phyloP scores from a whole-genome alignment of 306 rosid species.

The Acacia acuminata region DNA sequence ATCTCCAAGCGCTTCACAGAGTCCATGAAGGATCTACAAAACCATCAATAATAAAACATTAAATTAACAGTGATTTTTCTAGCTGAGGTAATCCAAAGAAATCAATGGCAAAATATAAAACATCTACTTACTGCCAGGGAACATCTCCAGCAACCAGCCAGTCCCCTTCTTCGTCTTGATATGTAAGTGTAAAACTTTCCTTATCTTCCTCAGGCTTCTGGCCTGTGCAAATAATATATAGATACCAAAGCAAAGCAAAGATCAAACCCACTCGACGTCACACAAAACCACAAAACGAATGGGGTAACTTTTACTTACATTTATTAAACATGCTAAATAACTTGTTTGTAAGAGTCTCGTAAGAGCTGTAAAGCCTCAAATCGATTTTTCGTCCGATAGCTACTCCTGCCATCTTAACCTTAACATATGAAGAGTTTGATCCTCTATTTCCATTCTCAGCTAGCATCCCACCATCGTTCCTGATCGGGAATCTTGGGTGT shows the following conservation, averaged over 20 bases:
- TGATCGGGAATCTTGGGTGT: conserved; percentile 21
- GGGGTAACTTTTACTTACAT: conserved; percentile 39
- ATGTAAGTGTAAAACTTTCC: conserved; percentile 48
- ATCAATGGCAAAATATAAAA: conserved; percentile 14
- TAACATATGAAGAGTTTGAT: conserved; percentile 50
- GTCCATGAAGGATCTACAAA: conserved; percentile 45
- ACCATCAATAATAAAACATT: conserved; percentile 29
- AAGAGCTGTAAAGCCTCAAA: conserved; percentile 56
- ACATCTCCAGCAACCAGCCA: conserved; percentile 69
- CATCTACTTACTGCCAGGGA: conserved; percentile 72
- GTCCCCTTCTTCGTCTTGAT: conserved; percentile 69
- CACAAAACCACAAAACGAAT: background rate
- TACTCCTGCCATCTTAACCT: conserved; percentile 89
- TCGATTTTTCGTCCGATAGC: conserved; percentile 70
- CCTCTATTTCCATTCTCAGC: conserved; percentile 39
- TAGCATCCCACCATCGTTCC: conserved; percentile 27
- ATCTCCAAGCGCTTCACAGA: conserved; percentile 43
- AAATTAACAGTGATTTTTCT: background rate
- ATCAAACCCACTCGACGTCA: conserved; percentile 17
- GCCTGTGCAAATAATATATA: conserved; percentile 32
- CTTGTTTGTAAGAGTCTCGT: conserved; percentile 49
- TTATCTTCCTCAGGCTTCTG: conserved; percentile 34
- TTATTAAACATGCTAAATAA: conserved; percentile 63
- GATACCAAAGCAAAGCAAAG: conserved; percentile 17
- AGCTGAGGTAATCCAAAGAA: background rate